Base-by-base conservation (phyloP, 106 monocot species). In the Triglochin maritima region DNA sequence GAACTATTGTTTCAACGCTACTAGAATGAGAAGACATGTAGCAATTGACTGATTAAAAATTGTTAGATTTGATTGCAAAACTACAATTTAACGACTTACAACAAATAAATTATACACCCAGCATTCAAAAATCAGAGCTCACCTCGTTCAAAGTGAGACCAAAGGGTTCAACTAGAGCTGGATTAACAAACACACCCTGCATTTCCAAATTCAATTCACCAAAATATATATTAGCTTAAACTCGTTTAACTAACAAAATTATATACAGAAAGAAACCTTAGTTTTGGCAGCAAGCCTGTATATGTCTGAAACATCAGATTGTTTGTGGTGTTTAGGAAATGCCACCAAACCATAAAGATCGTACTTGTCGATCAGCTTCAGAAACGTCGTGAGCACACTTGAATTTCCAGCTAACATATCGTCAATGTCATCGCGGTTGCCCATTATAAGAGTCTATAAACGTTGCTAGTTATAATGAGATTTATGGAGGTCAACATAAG, bases 111-210 rank as follows among this genome's bases (percentile, higher is more conserved):
- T 29, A 0, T 29, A 29, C 29, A 29, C 29, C 29, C 29, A 29
- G 29, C 29, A 29, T 29, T 29, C 29, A 29, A 29, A 29, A 29
- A 29, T 29, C 29, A 29, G 29, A 29, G 29, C 29, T 29, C 29
- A 29, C 29, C 29, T 29, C 94, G 70, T 89, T 94, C 47, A 94
- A 49, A 59, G 95, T 90, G 59, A 95, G 85, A 65, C 90, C 90
- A 72, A 95, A 95, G 29, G 87, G 95, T 72, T 95, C 95, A 11
- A 95, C 95, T 46, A 95, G 74, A 60, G 95, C 95, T 69, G 95
- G 95, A 74, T 95, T 95, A 54, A 95, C 84, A 57, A 95, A 95
- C 65, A 95, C 95, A 9, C 95, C 95, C 94, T 89, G 78, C 49
- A 77, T 66, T 17, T 43, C 9, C 13, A 65, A 58, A 2, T 6